Percentiles rank a stretch among this genome's conserved stretches.
These are phyloP conservation scores for Myxozyma vanderwaltii DNA, from an alignment of 805 yeast genomes.

Conservation along the genomic window DNA sequence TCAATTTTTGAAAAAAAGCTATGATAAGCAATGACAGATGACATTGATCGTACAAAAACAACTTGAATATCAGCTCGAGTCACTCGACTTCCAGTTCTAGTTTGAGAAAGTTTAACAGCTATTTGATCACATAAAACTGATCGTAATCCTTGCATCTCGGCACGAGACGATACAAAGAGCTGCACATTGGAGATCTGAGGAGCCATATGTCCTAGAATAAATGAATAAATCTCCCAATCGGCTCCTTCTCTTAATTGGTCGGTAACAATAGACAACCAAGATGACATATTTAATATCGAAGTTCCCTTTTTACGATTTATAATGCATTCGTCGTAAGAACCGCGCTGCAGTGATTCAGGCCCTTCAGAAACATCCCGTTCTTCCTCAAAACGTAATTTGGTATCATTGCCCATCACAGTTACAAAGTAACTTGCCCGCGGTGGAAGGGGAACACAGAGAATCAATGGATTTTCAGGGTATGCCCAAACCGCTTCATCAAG, in stretches of 20 bases:
- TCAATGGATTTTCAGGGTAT: conserved; percentile 59
- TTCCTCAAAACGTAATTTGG: conserved; percentile 17
- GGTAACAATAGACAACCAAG: conserved; percentile 56
- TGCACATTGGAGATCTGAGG: conserved; percentile 64
- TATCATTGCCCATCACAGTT: conserved; percentile 23
- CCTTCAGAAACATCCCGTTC: conserved; percentile 37
- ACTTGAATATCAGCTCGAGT: conserved; percentile 66
- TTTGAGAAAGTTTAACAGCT: conserved; percentile 51
- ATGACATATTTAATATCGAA: conserved; percentile 31
- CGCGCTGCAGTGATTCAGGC: conserved; percentile 18
- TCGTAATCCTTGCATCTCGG: conserved; percentile 48
- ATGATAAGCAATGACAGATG: conserved; percentile 59
- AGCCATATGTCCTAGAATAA: conserved; percentile 65
- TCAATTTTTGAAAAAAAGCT: conserved; percentile 55
- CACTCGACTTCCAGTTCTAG: conserved; percentile 48
- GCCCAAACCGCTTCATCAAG: conserved; percentile 51
- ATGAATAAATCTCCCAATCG: conserved; percentile 74
- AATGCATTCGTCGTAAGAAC: conserved; percentile 13
- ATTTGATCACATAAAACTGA: conserved; percentile 62
- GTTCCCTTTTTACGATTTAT: conserved; percentile 10
- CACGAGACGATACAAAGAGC: conserved; percentile 52
- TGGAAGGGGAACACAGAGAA: conserved; percentile 51
- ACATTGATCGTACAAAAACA: conserved; percentile 61
- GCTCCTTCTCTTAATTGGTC: conserved; percentile 55
- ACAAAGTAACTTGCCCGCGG: conserved; percentile 45